Base-by-base conservation (phyloP, 2,329 filamentous ascomycete species). In the Fusarium sp. region DNA sequence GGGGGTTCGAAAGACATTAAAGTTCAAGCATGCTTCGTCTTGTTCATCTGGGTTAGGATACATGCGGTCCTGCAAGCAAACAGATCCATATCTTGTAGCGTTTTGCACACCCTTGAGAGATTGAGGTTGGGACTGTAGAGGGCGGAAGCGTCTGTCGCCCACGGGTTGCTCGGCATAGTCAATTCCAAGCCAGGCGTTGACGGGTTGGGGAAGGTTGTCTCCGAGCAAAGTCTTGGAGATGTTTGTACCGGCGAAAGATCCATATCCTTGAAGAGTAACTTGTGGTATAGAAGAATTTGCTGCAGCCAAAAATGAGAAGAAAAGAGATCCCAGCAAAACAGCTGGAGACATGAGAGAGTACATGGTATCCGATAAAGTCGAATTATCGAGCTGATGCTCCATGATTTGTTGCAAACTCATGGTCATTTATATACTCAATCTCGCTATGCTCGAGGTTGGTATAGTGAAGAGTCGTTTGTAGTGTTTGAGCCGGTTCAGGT, bases 131-230 rank as follows among this genome's bases (percentile, higher is more conserved):
- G 59, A 47, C 28, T 64, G 5, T 0, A 66, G 43, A 30, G 33
- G 47, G 3, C 35, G 63, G 18, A 66, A 66, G 1, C 63, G 63
- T 35, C 60, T 40, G 5, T 64, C 50, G 13, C 23, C 63, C 1
- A 64, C 32, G 9, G 63, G 63, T 23, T 66, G 63, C 18, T 38
- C 40, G 11, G 60, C 60, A 7, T 66, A 66, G 21, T 58, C 42
- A 5, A 66, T 57, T 3, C 63, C 63, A 21, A 66, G 49, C 63
- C 60, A 66, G 5, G 63, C 60, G 5, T 66, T 63, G 19, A 66
- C 63, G 0, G 43, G 9, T 9, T 42, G 18, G 0, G 42, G 28
- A 4, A 66, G 40, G 1, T 49, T 19, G 15, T 64, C 33, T 16
- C 49, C 61, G 2, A 44, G 30, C 7, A 64, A 38, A 1, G 49